A percentile compares a stretch with the other conserved stretches of the same genome.
These are phyloP conservation scores for Corylus avellana DNA, from an alignment of 306 rosid species.

Conservation along the genomic window DNA sequence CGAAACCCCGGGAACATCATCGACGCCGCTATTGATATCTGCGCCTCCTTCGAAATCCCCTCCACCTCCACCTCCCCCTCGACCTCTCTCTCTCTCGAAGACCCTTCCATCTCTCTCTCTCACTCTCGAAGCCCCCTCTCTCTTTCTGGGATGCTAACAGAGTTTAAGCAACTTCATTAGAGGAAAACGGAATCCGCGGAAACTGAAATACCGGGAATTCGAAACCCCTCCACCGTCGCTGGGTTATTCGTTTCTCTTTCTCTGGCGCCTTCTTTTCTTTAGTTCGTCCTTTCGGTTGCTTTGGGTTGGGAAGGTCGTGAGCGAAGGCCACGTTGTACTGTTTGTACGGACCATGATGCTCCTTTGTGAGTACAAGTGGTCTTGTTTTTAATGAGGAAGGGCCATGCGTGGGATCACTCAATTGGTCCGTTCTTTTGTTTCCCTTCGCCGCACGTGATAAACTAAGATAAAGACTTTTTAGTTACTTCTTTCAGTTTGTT, in stretches of 20 bases:
- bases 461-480: too few relatives aligned
- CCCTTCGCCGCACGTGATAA: too few relatives aligned
- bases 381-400: neutral
- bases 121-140: neutral
- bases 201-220: neutral
- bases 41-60: neutral
- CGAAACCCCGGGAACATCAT: conserved; percentile 94
- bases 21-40: conserved; percentile 66
- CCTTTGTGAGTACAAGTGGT: neutral
- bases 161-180: neutral
- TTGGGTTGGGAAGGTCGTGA: neutral
- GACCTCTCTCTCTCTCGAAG: neutral
- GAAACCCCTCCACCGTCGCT: neutral
- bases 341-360: neutral
- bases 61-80: neutral
- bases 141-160: neutral
- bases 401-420: neutral
- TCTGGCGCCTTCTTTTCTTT: neutral
- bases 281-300: neutral
- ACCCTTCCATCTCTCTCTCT: too few relatives aligned
- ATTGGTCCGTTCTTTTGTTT: neutral
- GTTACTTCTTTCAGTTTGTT: too few relatives aligned
- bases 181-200: neutral
- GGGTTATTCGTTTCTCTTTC: conserved; percentile 2
- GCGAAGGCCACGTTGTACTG: neutral